These are phyloP conservation scores for Croton laevigatus DNA, from an alignment of 441 rosid species.

Conservation along the genomic window DNA sequence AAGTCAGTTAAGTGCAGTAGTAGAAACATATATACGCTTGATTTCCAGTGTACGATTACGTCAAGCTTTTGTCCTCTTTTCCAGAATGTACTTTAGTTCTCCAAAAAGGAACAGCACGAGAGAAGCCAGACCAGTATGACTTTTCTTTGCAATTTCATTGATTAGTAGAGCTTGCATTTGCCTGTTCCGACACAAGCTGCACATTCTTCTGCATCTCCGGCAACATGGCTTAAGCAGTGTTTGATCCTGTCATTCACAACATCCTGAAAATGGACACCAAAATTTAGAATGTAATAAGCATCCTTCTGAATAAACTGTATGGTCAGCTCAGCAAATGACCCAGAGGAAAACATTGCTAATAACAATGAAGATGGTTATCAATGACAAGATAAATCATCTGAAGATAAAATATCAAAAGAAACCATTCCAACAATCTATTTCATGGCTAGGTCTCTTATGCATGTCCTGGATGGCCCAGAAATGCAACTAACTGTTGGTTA, in stretches of 20 bases:
- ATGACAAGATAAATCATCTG: neutral
- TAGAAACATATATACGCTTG: neutral
- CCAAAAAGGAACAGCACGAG: neutral
- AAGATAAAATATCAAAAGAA: neutral
- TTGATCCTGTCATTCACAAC: constrained; percentile 76
- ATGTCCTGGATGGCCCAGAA: too few species aligned
- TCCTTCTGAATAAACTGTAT: neutral
- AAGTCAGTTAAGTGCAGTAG: neutral
- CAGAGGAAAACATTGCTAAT: neutral
- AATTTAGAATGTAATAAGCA: neutral
- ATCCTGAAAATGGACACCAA: constrained; percentile 43
- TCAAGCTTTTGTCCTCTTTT: neutral
- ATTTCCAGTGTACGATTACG: neutral
- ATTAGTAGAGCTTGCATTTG: constrained; percentile 71
- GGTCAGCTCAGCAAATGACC: neutral
- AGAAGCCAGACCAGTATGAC: neutral
- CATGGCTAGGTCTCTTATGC: too few species aligned
- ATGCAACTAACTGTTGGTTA: too few species aligned
- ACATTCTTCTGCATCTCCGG: constrained; percentile 75
- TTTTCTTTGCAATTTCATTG: constrained; percentile 5
- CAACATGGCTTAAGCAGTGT: constrained; percentile 69
- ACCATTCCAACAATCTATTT: too few species aligned
- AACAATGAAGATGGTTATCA: neutral
- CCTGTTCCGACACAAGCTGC: constrained; percentile 73
- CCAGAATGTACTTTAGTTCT: neutral